These are phyloP conservation scores for Pyrus communis DNA, from an alignment of 306 rosid genomes.

Conservation along the genomic window DNA sequence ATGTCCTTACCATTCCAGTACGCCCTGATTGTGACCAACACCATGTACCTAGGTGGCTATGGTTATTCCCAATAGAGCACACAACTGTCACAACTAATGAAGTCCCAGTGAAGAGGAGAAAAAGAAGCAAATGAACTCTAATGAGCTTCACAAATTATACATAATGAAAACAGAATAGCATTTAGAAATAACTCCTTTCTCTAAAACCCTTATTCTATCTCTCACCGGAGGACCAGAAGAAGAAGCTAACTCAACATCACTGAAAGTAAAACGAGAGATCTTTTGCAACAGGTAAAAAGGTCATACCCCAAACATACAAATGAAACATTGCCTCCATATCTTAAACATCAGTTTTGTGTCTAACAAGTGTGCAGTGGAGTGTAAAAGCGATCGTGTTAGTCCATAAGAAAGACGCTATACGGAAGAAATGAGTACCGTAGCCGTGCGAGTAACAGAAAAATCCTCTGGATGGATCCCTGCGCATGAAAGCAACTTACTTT, in stretches of 20 bases:
- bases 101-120: too few relatives aligned
- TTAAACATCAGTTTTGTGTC: conserved; percentile 91
- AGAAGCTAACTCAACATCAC: neutral
- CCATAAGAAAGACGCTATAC: conserved; percentile 97
- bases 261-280: neutral
- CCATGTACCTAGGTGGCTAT: conserved; percentile 68
- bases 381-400: conserved; percentile 92
- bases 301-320: conserved; percentile 97
- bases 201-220: too few relatives aligned
- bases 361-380: conserved; percentile 88
- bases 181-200: too few relatives aligned
- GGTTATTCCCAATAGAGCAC: conserved; percentile 85
- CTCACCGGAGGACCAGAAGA: neutral
- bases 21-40: conserved; percentile 77
- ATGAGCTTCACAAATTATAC: too few relatives aligned
- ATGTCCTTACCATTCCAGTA: conserved; percentile 70
- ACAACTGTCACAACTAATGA: conserved; percentile 20
- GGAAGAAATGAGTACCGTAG: conserved; percentile 83
- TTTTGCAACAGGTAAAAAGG: neutral
- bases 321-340: conserved; percentile 95
- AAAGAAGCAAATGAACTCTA: too few relatives aligned
- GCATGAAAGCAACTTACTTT: conserved; percentile 19
- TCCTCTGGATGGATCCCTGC: conserved; percentile 87
- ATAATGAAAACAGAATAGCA: too few relatives aligned
- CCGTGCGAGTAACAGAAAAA: conserved; percentile 85